Percentiles rank a stretch among this genome's conserved stretches.
Conservation (phyloP, 768 basidiomycete genomes). For the Russula foetens region DNA sequence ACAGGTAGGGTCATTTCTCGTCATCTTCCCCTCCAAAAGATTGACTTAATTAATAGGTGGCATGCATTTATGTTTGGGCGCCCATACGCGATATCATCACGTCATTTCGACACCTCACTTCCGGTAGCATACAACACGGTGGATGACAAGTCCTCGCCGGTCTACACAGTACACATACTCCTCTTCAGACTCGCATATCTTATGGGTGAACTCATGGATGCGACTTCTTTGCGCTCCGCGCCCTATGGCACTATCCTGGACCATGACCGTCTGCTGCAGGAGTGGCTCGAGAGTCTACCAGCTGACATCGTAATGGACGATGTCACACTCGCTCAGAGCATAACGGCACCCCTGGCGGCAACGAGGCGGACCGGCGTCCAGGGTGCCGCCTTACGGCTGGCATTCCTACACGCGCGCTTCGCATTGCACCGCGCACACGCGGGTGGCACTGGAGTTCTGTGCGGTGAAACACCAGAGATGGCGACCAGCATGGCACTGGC, state of each 20-base stretch:
- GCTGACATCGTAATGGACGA: constrained; percentile 70
- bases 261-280: constrained; percentile 60
- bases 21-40: constrained; percentile 5
- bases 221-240: constrained; percentile 66
- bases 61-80: constrained; percentile 84
- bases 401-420: constrained; percentile 78
- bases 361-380: constrained; percentile 67
- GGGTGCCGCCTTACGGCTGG: constrained; percentile 70
- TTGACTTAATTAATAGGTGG: constrained; percentile 44
- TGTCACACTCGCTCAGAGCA: constrained; percentile 60
- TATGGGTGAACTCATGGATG: constrained; percentile 79
- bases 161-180: constrained; percentile 69
- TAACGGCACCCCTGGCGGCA: constrained; percentile 53
- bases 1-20: constrained; percentile 44
- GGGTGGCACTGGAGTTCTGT: constrained; percentile 23
- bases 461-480: constrained; percentile 20
- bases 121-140: constrained; percentile 61
- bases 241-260: constrained; percentile 64
- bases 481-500: constrained; percentile 57
- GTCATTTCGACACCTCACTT: constrained; percentile 77
- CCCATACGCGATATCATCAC: constrained; percentile 64
- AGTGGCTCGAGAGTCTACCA: constrained; percentile 76
- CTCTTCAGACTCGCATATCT: constrained; percentile 71
- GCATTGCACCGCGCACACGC: constrained; percentile 78
- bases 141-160: constrained; percentile 52